Conservation (phyloP, 2,329 filamentous ascomycete species). For the Fusarium annulatum region DNA sequence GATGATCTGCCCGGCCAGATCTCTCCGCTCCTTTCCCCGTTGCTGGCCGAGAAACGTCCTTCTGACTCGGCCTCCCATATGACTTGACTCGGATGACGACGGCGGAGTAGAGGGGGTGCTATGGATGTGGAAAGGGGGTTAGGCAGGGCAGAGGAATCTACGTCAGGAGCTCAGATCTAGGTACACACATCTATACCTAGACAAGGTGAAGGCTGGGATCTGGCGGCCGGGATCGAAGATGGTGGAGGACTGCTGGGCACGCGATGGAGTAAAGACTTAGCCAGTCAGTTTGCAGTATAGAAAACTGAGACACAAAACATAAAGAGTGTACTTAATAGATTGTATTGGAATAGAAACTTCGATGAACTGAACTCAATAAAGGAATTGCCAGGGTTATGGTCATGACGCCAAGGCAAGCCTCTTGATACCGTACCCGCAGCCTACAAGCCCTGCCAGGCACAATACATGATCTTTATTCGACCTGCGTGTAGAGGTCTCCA, state of each 20-base stretch:
- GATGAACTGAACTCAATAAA: neutral
- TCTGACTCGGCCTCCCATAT: slow-evolving; percentile 45
- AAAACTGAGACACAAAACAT: slow-evolving; percentile 6
- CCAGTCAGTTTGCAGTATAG: slow-evolving; percentile 3
- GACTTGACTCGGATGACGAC: slow-evolving; percentile 47
- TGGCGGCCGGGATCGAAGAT: slow-evolving; percentile 30
- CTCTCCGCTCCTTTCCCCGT: slow-evolving; percentile 14
- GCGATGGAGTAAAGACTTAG: slow-evolving; percentile 1
- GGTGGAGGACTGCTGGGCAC: slow-evolving; percentile 12
- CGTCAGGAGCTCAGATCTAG: slow-evolving; percentile 38
- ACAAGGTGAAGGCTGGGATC: slow-evolving; percentile 22
- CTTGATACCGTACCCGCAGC: neutral
- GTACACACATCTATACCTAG: slow-evolving; percentile 1
- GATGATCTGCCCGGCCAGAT: neutral
- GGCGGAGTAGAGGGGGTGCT: slow-evolving; percentile 31
- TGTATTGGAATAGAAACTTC: neutral
- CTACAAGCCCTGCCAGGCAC: slow-evolving; percentile 10
- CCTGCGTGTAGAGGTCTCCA: slow-evolving; percentile 6
- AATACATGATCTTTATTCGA: neutral
- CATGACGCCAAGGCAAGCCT: slow-evolving; percentile 2
- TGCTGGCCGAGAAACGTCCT: slow-evolving; percentile 39
- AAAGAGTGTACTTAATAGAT: neutral
- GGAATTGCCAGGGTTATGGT: neutral
- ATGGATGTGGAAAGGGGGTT: slow-evolving; percentile 15
- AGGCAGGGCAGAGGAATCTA: slow-evolving; percentile 23